A percentile compares a stretch with the other conserved stretches of the same genome.
phyloP scores from a whole-genome alignment of 83 land plant genomes.

The Larix sibirica region DNA sequence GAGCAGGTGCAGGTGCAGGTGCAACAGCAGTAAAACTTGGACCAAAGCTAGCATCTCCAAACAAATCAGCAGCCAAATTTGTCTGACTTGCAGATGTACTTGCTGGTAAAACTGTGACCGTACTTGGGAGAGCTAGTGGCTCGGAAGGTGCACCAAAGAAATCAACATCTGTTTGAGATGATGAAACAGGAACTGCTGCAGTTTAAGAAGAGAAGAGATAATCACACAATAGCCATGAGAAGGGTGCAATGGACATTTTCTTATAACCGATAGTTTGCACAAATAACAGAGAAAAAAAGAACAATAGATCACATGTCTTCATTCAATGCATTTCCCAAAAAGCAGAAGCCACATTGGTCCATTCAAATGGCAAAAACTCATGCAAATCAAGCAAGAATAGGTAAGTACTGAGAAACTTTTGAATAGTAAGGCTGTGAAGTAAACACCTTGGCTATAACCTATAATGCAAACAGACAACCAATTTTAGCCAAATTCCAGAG shows the following conservation, averaged over 20 bases:
- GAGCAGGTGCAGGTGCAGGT: constrained; percentile 16
- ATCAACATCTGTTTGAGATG: constrained; percentile 50
- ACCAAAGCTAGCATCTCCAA: constrained; percentile 16
- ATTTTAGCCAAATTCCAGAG: neutral
- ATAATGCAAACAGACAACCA: neutral
- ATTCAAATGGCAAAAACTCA: neutral
- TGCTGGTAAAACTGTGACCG: constrained; percentile 42
- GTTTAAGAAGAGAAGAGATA: neutral
- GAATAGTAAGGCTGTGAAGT: too few species aligned
- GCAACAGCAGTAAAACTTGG: constrained; percentile 15
- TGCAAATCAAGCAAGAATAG: neutral
- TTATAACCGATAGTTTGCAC: too few species aligned
- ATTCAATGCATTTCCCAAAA: too few species aligned
- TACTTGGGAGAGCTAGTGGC: constrained; percentile 24
- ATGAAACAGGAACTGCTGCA: constrained; percentile 33
- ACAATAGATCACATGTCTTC: too few species aligned
- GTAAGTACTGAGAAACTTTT: too few species aligned
- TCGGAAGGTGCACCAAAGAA: constrained; percentile 67
- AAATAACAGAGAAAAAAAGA: too few species aligned
- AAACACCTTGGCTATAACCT: neutral
- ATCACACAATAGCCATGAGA: too few species aligned
- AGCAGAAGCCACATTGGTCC: too few species aligned
- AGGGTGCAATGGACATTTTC: too few species aligned
- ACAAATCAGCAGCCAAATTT: constrained; percentile 39
- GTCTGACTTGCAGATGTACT: constrained; percentile 16